These are phyloP conservation scores for Ceratocystis albifundus DNA, from an alignment of 2,329 filamentous ascomycete genomes.

Conservation along the genomic window DNA sequence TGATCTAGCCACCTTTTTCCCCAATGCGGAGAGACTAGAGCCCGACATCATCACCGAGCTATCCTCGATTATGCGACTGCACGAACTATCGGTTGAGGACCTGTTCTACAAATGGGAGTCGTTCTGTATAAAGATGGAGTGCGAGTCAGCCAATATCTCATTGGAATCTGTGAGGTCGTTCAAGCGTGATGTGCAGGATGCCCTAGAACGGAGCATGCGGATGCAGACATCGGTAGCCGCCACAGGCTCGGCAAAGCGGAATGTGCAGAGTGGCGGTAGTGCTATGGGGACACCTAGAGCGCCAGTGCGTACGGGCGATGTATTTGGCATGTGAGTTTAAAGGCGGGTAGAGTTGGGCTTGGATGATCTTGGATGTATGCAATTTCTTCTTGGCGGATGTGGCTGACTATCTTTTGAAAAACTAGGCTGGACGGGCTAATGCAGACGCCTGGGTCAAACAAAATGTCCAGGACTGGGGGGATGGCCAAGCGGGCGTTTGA, in stretches of 20 bases:
- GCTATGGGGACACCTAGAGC: constrained; percentile 52
- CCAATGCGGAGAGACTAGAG: constrained; percentile 49
- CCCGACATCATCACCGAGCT: constrained; percentile 71
- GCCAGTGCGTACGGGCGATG: constrained; percentile 47
- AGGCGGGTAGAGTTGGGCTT: not conserved
- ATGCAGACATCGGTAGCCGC: constrained; percentile 26
- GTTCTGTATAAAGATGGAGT: constrained; percentile 88
- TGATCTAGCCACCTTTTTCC: constrained; percentile 43
- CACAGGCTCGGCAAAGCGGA: constrained; percentile 36
- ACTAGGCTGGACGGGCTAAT: constrained; percentile 50
- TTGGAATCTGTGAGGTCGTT: constrained; percentile 63
- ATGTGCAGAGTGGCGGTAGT: constrained; percentile 45
- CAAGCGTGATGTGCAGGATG: constrained; percentile 77
- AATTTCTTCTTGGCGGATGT: no score
- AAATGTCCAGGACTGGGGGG: constrained; percentile 25
- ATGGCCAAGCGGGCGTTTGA: constrained; percentile 33
- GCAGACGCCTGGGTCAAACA: constrained; percentile 39
- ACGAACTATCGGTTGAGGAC: constrained; percentile 71
- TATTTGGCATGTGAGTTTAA: constrained; percentile 61
- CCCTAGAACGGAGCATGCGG: constrained; percentile 64
- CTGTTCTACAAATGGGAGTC: constrained; percentile 98
- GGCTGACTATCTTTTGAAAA: not conserved
- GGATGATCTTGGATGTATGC: no score
- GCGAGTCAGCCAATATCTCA: constrained; percentile 56
- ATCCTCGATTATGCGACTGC: constrained; percentile 72